Evolutionary conservation across 352 stramenopile species (phyloP).

Genomic region (Aphanomyces astaci): DNA sequence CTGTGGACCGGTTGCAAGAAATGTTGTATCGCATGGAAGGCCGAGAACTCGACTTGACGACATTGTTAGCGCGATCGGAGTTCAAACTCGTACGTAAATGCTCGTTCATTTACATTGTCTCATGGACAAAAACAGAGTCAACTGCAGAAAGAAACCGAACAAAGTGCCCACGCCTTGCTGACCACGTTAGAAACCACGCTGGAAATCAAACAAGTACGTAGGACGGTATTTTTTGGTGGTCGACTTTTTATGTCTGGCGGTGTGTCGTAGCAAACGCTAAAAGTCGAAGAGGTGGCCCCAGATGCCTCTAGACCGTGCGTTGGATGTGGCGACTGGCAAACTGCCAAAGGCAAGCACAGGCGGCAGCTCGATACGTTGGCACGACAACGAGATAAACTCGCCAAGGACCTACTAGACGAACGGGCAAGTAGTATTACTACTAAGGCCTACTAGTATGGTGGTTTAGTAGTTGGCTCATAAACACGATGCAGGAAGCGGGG

Average conservation of each 20-base stretch:
- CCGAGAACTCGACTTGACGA: not conserved
- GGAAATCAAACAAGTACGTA: not conserved
- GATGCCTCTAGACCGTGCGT: not conserved
- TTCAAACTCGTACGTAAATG: not conserved
- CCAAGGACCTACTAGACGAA: not conserved
- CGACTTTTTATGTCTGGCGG: not conserved
- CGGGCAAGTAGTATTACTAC: not conserved
- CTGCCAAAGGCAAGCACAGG: not conserved
- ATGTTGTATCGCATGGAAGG: not conserved
- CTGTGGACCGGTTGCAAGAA: not conserved
- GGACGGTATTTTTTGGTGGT: not conserved
- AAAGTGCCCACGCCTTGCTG: not conserved
- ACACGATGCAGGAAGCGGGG: not conserved
- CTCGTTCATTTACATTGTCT: not conserved
- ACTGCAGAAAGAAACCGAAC: not conserved
- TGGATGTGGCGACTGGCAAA: not conserved
- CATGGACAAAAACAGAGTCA: too few species aligned
- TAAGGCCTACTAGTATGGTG: too few species aligned
- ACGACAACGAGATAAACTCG: not conserved
- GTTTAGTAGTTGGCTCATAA: not conserved
- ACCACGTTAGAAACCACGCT: too few species aligned
- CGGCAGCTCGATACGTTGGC: slow-evolving; percentile 11
- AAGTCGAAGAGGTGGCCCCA: not conserved
- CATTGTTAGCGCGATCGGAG: not conserved
- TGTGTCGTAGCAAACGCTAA: not conserved